These are phyloP conservation scores for Pleurotus platypus DNA, from an alignment of 768 basidiomycete genomes.

Conservation along the genomic window DNA sequence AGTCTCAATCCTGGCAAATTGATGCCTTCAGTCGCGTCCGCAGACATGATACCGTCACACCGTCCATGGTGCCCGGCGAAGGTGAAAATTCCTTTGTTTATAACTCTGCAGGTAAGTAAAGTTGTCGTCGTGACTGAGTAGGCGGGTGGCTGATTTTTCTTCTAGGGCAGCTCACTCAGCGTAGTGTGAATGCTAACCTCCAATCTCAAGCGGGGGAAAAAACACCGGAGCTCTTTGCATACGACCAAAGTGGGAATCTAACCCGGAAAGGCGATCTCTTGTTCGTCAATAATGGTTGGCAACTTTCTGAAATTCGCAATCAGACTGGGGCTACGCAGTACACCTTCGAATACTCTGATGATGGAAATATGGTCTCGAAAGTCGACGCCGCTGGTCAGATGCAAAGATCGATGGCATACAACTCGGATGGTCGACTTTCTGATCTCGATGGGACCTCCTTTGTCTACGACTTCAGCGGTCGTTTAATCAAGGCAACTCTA, in stretches of 20 bases:
- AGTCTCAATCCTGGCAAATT: conserved; percentile 1
- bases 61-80: neutral
- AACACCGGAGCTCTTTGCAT: neutral
- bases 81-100: conserved; percentile 3
- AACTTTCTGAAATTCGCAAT: conserved; percentile 7
- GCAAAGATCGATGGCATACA: neutral
- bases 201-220: neutral
- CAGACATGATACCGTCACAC: neutral
- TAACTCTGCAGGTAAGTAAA: neutral
- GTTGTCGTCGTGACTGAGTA: neutral
- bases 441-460: neutral
- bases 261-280: conserved; percentile 3
- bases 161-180: neutral
- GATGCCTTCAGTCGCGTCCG: conserved; percentile 1
- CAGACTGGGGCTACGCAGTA: neutral
- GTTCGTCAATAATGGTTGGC: conserved; percentile 11
- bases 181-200: neutral
- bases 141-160: neutral
- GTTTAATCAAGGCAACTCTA: conserved; percentile 8
- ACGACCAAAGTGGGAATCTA: conserved; percentile 10
- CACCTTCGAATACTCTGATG: conserved; percentile 1
- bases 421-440: neutral
- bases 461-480: conserved; percentile 10
- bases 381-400: neutral
- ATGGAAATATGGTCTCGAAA: conserved; percentile 1